Base-by-base conservation (phyloP, 2,329 filamentous ascomycete species). In the Lecanoromycetidae sp. region DNA sequence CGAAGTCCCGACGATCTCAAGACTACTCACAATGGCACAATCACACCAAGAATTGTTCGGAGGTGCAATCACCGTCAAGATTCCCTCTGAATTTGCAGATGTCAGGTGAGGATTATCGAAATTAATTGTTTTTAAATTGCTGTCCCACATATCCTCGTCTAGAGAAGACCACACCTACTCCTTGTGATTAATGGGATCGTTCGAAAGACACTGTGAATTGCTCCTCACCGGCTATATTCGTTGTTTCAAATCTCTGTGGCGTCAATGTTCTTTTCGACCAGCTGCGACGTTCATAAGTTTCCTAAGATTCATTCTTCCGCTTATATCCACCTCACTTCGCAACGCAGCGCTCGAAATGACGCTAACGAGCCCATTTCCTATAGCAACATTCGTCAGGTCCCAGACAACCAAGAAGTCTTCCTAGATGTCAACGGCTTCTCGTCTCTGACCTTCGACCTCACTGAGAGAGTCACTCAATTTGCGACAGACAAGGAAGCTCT, bases 401-500 rank as follows among this genome's bases (percentile, higher is more conserved):
- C 65, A 34, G 60, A 65, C 51, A 54, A 93, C 64, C 88, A 96
- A 69, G 90, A 95, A 71, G 83, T 95, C 56, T 94, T 80, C 68
- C 81, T 95, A 59, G 87, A 93, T 61, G 74, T 77, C 54, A 75
- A 83, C 53, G 87, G 87, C 41, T 88, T 88, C 63, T 86, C 85
- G 3, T 87, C 77, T 66, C 80, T 94, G 62, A 88, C 94, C 57
- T 76, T 95, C 64, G 90, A 96, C 58, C 86, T 96, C 59, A 83
- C 84, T 46, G 82, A 95, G 68, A 82, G 84, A 47, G 81, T 94
- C 19, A 75, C 60, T 8, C 29, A 52, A 3, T 77, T 83, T 30
- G 77, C 77, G 52, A 73, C 73, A 0, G 77, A 82, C 52, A 69
- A 71, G 37, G 76, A 82, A 50, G 72, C 71, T 3, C 70, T 84